Evolutionary conservation across 2,329 filamentous ascomycete species (phyloP).

Genomic region (Sclerotinia minor): DNA sequence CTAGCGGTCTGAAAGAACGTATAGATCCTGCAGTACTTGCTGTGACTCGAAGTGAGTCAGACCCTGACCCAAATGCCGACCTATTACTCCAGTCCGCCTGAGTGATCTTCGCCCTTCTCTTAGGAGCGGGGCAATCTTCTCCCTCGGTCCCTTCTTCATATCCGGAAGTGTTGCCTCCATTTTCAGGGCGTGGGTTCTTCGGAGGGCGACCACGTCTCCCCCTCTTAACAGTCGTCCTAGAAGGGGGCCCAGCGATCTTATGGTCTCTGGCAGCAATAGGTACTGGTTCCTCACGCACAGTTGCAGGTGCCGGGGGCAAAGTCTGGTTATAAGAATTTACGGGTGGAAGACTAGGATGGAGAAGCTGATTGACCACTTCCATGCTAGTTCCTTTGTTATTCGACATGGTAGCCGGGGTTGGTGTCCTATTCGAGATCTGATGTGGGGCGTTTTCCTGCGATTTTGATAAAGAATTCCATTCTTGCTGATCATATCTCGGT

Average conservation of each 20-base stretch:
- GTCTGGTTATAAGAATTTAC: slow-evolving; percentile 29
- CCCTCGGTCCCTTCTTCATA: slow-evolving; percentile 63
- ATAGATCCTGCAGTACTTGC: slow-evolving; percentile 89
- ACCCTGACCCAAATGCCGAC: slow-evolving; percentile 68
- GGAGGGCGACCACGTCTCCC: slow-evolving; percentile 31
- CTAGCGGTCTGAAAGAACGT: slow-evolving; percentile 76
- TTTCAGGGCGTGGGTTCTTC: slow-evolving; percentile 40
- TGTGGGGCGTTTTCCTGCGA: slow-evolving; percentile 58
- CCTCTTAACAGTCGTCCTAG: slow-evolving; percentile 38
- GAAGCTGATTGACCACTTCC: slow-evolving; percentile 46
- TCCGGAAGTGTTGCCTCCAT: slow-evolving; percentile 66
- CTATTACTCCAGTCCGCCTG: slow-evolving; percentile 71
- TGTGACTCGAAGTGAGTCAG: slow-evolving; percentile 82
- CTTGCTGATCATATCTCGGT: slow-evolving; percentile 65
- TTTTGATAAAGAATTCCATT: slow-evolving; percentile 78
- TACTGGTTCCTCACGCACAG: slow-evolving; percentile 27
- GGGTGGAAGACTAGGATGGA: slow-evolving; percentile 38
- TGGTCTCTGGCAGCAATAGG: slow-evolving; percentile 28
- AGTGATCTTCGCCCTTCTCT: slow-evolving; percentile 79
- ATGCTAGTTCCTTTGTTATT: slow-evolving; percentile 37
- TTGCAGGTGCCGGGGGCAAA: slow-evolving; percentile 28
- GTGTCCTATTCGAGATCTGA: slow-evolving; percentile 41
- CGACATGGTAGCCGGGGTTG: slow-evolving; percentile 25
- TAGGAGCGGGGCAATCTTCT: slow-evolving; percentile 46
- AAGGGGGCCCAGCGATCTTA: slow-evolving; percentile 37